Conservation (phyloP, 495 filamentous ascomycete species). For the Pyrenula massariospora region DNA sequence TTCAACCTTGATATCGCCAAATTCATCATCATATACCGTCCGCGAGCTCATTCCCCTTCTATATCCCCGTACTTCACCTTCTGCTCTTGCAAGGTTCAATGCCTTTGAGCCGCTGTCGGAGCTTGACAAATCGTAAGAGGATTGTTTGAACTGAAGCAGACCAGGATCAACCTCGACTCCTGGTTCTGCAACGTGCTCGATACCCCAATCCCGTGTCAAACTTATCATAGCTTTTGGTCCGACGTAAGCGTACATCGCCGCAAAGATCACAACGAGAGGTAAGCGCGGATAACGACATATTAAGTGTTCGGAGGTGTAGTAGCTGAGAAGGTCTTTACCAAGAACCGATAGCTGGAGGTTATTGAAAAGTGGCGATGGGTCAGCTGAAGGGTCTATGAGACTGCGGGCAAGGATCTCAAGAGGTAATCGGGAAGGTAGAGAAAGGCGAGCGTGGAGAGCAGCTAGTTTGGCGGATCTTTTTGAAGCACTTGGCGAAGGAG, state of each 20-base stretch:
- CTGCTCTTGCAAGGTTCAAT: conserved; percentile 8
- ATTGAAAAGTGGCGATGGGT: conserved; percentile 62
- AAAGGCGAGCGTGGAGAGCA: conserved; percentile 83
- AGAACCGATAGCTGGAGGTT: conserved; percentile 72
- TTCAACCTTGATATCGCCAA: conserved; percentile 42
- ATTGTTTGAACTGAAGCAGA: conserved; percentile 62
- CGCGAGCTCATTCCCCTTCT: conserved; percentile 57
- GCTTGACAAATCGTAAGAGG: conserved; percentile 15
- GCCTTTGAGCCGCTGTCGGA: conserved; percentile 4
- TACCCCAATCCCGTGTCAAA: conserved; percentile 76
- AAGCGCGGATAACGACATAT: conserved; percentile 80
- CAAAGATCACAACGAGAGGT: conserved; percentile 68
- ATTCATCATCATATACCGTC: conserved; percentile 68
- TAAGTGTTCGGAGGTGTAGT: conserved; percentile 79
- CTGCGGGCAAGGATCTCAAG: conserved; percentile 75
- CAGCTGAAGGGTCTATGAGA: conserved; percentile 74
- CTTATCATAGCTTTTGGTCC: conserved; percentile 57
- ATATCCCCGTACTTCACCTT: conserved; percentile 40
- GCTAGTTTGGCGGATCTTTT: conserved; percentile 76
- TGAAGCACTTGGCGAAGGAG: conserved; percentile 58
- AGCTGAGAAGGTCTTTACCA: conserved; percentile 69
- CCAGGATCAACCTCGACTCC: conserved; percentile 89
- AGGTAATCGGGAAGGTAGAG: conserved; percentile 69
- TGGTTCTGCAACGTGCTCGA: conserved; percentile 70
- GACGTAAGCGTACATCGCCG: conserved; percentile 71